Conservation (phyloP, 805 yeast species). For the Wickerhamomyces sydowiorum region DNA sequence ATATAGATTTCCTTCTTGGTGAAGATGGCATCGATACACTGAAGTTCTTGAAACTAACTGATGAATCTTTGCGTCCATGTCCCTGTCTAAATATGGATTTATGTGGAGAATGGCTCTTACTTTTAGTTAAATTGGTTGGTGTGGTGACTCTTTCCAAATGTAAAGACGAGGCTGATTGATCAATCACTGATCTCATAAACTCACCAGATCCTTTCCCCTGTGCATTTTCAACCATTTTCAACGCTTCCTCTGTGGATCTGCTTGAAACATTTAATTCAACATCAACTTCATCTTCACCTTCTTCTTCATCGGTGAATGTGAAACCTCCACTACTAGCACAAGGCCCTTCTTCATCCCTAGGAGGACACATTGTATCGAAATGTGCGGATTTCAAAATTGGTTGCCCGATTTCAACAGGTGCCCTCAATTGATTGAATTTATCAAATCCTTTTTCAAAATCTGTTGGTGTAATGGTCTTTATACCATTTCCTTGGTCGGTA, state of each 20-base stretch:
- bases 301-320: neutral
- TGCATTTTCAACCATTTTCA: constrained; percentile 15
- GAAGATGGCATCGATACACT: constrained; percentile 17
- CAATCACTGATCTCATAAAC: constrained; percentile 10
- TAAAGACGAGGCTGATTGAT: constrained; percentile 14
- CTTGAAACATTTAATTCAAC: constrained; percentile 8
- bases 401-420: neutral
- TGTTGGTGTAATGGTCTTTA: neutral
- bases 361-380: neutral
- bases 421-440: neutral
- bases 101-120: constrained; percentile 18
- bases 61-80: constrained; percentile 3
- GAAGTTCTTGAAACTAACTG: constrained; percentile 6
- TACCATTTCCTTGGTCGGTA: neutral
- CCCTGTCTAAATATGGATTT: constrained; percentile 17
- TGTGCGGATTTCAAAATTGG: neutral
- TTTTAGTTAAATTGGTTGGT: constrained; percentile 3
- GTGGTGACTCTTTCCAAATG: constrained; percentile 9
- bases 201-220: constrained; percentile 3
- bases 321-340: constrained; percentile 1
- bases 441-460: neutral
- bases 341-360: neutral
- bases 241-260: constrained; percentile 15
- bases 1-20: constrained; percentile 12
- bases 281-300: neutral